Evolutionary conservation across 306 rosid genomes (phyloP).

Genomic region (Cucumis hystrix): DNA sequence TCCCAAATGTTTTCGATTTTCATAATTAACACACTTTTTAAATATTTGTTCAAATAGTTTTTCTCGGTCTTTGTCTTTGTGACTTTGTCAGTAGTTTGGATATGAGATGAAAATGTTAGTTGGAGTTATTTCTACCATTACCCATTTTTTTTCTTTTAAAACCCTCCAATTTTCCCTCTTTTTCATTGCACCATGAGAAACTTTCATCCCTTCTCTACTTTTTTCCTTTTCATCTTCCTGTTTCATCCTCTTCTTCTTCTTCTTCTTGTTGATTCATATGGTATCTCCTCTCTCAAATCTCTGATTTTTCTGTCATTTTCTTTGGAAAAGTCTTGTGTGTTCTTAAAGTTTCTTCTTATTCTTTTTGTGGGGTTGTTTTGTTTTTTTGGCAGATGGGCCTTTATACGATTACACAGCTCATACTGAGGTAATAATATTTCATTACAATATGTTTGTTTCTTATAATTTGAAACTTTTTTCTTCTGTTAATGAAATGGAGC

Average conservation of each 20-base stretch:
- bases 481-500: background rate
- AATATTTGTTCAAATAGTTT: too few relatives aligned
- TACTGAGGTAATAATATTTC: constrained; percentile 38
- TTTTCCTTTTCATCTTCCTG: constrained; percentile 20
- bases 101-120: too few relatives aligned
- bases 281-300: constrained; percentile 21
- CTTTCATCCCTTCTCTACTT: background rate
- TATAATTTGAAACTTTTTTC: background rate
- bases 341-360: background rate
- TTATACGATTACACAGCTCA: constrained; percentile 67
- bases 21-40: too few relatives aligned
- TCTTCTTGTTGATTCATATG: constrained; percentile 40
- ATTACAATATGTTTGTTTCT: background rate
- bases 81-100: too few relatives aligned
- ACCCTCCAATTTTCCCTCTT: background rate
- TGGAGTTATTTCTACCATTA: too few relatives aligned
- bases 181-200: constrained; percentile 18
- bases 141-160: background rate
- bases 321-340: background rate
- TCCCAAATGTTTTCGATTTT: too few relatives aligned
- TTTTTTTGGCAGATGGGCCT: constrained; percentile 64
- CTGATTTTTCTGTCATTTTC: background rate
- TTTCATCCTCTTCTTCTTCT: constrained; percentile 10
- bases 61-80: too few relatives aligned
- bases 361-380: background rate